Percentiles rank a stretch among this genome's conserved stretches.
Conservation (phyloP, 345 rosid species). For the Linum lewisii region DNA sequence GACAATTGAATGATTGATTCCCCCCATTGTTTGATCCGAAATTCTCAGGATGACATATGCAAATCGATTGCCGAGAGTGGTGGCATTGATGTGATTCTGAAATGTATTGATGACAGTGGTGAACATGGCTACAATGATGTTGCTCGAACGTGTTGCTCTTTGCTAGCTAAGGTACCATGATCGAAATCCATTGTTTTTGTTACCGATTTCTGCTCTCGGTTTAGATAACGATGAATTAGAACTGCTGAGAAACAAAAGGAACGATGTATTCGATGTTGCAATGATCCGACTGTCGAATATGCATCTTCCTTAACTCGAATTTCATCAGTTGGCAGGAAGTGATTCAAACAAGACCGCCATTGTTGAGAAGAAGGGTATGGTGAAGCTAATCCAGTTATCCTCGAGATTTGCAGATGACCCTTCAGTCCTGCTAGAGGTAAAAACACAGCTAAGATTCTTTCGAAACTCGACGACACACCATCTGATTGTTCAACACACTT, state of each 20-base stretch:
- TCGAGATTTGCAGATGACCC: constrained; percentile 72
- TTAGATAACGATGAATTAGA: too few relatives aligned
- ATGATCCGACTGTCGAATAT: too few relatives aligned
- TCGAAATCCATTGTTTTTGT: neutral
- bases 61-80: constrained; percentile 83
- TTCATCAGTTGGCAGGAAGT: constrained; percentile 82
- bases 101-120: constrained; percentile 66
- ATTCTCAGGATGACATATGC: constrained; percentile 67
- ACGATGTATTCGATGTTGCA: too few relatives aligned
- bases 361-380: constrained; percentile 67
- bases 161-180: constrained; percentile 58
- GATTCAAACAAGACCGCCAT: constrained; percentile 74
- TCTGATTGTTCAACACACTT: constrained; percentile 5
- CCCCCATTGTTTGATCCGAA: neutral
- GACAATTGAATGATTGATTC: neutral
- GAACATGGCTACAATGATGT: constrained; percentile 63
- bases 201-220: too few relatives aligned
- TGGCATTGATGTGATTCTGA: constrained; percentile 68
- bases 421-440: constrained; percentile 80
- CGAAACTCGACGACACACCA: neutral
- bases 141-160: constrained; percentile 67
- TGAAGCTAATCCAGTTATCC: constrained; percentile 56
- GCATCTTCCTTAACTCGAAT: constrained; percentile 7
- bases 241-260: too few relatives aligned
- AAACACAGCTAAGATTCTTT: neutral